Conservation (phyloP, 371 early-diverging fungal species). For the Mucor irregularis region DNA sequence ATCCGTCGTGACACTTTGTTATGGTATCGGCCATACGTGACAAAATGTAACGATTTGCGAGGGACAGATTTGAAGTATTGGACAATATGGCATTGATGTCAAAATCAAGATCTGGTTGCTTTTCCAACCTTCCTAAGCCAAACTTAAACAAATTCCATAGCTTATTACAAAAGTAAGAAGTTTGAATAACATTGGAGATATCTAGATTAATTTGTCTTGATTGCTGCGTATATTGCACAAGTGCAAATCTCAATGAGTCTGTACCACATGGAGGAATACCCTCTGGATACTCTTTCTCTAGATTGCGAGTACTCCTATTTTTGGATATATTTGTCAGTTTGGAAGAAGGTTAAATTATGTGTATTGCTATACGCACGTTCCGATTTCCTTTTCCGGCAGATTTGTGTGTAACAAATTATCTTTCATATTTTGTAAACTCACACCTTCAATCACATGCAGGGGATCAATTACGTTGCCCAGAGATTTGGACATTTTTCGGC, state of each 20-base stretch:
- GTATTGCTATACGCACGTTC: conserved; percentile 44
- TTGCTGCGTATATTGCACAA: conserved; percentile 87
- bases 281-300: conserved; percentile 87
- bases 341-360: background rate
- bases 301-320: conserved; percentile 58
- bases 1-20: conserved; percentile 57
- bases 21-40: conserved; percentile 81
- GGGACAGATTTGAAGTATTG: conserved; percentile 41
- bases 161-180: conserved; percentile 97
- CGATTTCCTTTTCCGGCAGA: conserved; percentile 81
- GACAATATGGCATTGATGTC: background rate
- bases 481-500: conserved; percentile 98
- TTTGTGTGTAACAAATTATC: conserved; percentile 74
- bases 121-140: conserved; percentile 56
- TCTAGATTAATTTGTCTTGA: conserved; percentile 96
- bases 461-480: conserved; percentile 99
- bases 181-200: conserved; percentile 89
- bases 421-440: conserved; percentile 68
- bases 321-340: background rate
- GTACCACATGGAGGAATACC: conserved; percentile 98
- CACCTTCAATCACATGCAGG: conserved; percentile 92
- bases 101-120: conserved; percentile 23
- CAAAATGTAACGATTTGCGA: conserved; percentile 87
- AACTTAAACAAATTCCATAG: conserved; percentile 96
- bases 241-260: conserved; percentile 93